Conservation (phyloP, 768 basidiomycete genomes). For the Lactarius sanguifluus region DNA sequence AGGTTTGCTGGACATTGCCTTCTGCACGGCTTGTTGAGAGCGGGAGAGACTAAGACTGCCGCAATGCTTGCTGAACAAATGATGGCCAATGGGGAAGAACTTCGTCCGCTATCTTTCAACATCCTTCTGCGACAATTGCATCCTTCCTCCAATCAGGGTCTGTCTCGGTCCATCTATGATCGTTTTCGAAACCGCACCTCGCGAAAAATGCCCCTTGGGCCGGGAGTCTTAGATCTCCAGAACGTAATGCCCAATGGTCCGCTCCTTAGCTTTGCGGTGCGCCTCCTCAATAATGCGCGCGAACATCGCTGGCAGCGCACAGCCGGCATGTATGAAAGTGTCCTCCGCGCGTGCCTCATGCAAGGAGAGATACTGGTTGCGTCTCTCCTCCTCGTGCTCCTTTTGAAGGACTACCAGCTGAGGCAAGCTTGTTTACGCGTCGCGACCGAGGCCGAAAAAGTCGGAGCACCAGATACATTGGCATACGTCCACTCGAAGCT, state of each 20-base stretch:
- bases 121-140: conserved; percentile 38
- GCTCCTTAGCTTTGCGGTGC: conserved; percentile 50
- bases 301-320: conserved; percentile 54
- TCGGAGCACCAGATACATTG: conserved; percentile 30
- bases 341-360: conserved; percentile 64
- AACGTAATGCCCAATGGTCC: conserved; percentile 41
- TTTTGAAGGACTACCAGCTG: conserved; percentile 63
- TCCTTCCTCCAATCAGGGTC: conserved; percentile 26
- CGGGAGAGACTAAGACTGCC: conserved; percentile 49
- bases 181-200: background rate
- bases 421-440: conserved; percentile 32
- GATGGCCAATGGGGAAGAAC: conserved; percentile 51
- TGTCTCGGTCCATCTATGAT: background rate
- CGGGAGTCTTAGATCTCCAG: conserved; percentile 36
- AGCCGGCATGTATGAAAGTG: conserved; percentile 56
- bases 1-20: conserved; percentile 63
- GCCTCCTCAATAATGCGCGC: conserved; percentile 54
- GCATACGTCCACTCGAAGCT: conserved; percentile 32
- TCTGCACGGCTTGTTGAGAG: conserved; percentile 61
- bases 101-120: conserved; percentile 53
- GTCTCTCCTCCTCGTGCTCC: conserved; percentile 62
- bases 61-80: conserved; percentile 49
- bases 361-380: conserved; percentile 82
- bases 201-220: conserved; percentile 17
- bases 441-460: conserved; percentile 33